These are phyloP conservation scores for Pedinophyceae sp. DNA, from an alignment of 139 green algal species.

Conservation along the genomic window DNA sequence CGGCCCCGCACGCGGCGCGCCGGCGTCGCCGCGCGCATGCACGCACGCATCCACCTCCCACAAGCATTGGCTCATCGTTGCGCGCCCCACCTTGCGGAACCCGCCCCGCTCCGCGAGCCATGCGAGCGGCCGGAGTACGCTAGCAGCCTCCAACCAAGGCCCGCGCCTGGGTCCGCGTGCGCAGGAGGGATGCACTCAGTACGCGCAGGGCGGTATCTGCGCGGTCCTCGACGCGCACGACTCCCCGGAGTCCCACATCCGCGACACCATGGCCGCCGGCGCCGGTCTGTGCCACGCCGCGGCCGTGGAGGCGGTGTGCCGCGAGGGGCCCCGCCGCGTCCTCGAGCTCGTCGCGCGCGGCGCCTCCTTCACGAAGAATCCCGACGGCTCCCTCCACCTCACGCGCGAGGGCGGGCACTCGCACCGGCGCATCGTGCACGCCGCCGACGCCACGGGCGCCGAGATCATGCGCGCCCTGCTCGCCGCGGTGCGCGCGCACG, in stretches of 20 bases:
- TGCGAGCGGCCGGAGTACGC: too few relatives aligned
- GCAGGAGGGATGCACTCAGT: constrained; percentile 65
- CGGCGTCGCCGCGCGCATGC: too few relatives aligned
- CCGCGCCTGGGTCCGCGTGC: too few relatives aligned
- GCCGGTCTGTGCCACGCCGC: constrained; percentile 56
- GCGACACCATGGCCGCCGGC: constrained; percentile 78
- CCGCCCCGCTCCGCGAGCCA: too few relatives aligned
- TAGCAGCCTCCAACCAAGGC: too few relatives aligned
- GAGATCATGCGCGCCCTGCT: constrained; percentile 91
- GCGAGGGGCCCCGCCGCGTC: constrained; percentile 73
- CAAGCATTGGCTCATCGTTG: too few relatives aligned
- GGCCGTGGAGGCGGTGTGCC: constrained; percentile 81
- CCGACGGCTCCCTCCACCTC: constrained; percentile 68
- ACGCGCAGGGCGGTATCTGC: constrained; percentile 84
- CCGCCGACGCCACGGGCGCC: constrained; percentile 74
- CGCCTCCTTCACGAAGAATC: constrained; percentile 66
- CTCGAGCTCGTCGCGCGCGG: constrained; percentile 76
- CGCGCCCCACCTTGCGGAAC: too few relatives aligned
- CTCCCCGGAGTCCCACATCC: constrained; percentile 67
- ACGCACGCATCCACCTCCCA: too few relatives aligned
- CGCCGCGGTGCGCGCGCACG: constrained; percentile 27
- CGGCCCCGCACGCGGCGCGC: too few relatives aligned
- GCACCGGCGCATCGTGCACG: constrained; percentile 84
- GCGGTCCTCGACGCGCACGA: constrained; percentile 81
- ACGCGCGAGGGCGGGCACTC: constrained; percentile 87